Conservation (phyloP, 148 eudicot species). For the Heliamphora exappendiculata region DNA sequence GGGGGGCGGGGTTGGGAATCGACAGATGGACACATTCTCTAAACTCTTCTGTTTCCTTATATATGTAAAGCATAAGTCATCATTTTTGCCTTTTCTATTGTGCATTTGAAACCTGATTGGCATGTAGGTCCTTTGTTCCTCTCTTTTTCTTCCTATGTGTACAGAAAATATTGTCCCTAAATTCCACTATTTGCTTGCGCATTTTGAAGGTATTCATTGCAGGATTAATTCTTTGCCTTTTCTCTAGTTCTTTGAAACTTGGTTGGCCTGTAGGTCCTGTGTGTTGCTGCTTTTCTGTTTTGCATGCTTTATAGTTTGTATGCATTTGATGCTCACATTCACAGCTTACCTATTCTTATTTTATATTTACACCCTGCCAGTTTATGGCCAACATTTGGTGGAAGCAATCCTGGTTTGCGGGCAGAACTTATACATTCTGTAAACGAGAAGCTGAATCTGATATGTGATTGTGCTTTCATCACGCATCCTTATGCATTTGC, state of each 20-base stretch:
- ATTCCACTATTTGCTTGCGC: not conserved
- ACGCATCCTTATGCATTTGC: constrained; percentile 70
- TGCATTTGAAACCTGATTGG: no score
- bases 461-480: constrained; percentile 60
- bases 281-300: no score
- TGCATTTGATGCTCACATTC: not conserved
- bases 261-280: not conserved
- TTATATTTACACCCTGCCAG: constrained; percentile 22
- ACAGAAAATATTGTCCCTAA: not conserved
- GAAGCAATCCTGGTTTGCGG: constrained; percentile 66
- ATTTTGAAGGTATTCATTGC: not conserved
- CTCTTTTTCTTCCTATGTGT: no score
- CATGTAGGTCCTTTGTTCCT: no score
- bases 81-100: no score
- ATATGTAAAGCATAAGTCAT: no score
- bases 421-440: constrained; percentile 75
- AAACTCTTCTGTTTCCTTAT: no score
- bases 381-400: constrained; percentile 76
- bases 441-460: constrained; percentile 64
- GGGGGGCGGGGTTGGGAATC: no score
- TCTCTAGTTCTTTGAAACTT: no score
- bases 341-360: not conserved
- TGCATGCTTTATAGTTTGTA: not conserved
- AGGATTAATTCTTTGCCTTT: no score
- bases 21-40: no score